phyloP scores from a whole-genome alignment of 176 grass and related monocot genomes.

The Themeda triandra region DNA sequence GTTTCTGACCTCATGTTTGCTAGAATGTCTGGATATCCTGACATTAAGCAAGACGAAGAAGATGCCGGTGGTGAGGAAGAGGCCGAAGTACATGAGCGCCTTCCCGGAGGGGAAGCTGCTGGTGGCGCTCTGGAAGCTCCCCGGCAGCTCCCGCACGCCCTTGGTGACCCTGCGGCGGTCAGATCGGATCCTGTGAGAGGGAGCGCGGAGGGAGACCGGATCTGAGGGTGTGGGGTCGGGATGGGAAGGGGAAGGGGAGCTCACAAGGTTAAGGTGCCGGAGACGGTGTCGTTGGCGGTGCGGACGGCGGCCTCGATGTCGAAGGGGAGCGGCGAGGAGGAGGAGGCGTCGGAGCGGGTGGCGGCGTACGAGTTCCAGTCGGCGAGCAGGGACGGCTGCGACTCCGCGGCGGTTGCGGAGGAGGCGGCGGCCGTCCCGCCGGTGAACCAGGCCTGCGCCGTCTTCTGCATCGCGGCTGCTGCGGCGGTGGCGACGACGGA shows the following conservation, averaged over 20 bases:
- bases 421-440: slow-evolving; percentile 35
- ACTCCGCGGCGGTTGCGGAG: slow-evolving; percentile 1
- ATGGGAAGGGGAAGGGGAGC: neutral
- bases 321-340: slow-evolving; percentile 62
- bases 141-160: slow-evolving; percentile 85
- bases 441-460: slow-evolving; percentile 91
- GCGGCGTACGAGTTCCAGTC: slow-evolving; percentile 97
- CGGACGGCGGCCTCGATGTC: slow-evolving; percentile 90
- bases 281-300: slow-evolving; percentile 87
- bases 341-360: slow-evolving; percentile 44
- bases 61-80: slow-evolving; percentile 86
- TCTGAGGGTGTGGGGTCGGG: neutral
- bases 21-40: too few species aligned
- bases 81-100: slow-evolving; percentile 89
- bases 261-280: slow-evolving; percentile 90
- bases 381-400: slow-evolving; percentile 73
- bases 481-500: neutral
- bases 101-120: slow-evolving; percentile 85
- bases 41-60: slow-evolving; percentile 99
- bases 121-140: slow-evolving; percentile 90
- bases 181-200: neutral
- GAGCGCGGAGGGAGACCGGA: neutral
- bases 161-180: slow-evolving; percentile 55
- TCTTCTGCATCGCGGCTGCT: slow-evolving; percentile 56
- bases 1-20: too few species aligned